Evolutionary conservation across 345 rosid species (phyloP), one percentile per base, ranked within the genome.

Genomic region (Erodium maritimum): DNA sequence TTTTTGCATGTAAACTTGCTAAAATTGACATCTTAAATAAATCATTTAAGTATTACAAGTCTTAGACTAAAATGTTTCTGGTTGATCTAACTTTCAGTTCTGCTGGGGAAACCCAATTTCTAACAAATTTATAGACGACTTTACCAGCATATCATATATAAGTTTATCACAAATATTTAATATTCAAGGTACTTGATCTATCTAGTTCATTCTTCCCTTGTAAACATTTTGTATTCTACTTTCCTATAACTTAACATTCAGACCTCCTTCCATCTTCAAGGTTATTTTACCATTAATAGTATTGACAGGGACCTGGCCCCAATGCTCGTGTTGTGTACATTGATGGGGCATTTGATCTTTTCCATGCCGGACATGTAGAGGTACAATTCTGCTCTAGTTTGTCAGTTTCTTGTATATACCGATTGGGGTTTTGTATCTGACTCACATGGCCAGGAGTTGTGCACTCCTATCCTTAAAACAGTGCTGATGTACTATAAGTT

Each of bases 281-380:
- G 48, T 16, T 42, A 42, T 20, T 1, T 7, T 54, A 17, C 56
- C 24, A 18, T 54, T 54, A 10, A 13, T 17, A 21, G 21, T 17
- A 20, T 56, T 51, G 50, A 64, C 82, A 91, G 98, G 91, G 85
- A 54, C 98, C 96, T 45, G 81, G 84, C 65, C 95, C 95, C 46
- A 81, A 84, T 80, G 86, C 98, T 54, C 81, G 81, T 33, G 70
- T 91, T 52, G 79, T 91, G 19, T 91, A 91, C 71, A 88, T 91
- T 62, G 98, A 91, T 71, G 98, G 98, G 20, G 96, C 95, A 34
- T 91, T 91, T 69, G 98, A 91, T 86, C 91, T 91, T 65, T 91
- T 91, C 65, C 98, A 91, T 75, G 98, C 98, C 25, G 98, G 98
- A 64, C 98, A 91, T 73, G 98, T 88, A 5, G 95, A 91, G 97